Conservation (phyloP, 768 basidiomycete genomes). For the Psilocybe tampanensis region DNA sequence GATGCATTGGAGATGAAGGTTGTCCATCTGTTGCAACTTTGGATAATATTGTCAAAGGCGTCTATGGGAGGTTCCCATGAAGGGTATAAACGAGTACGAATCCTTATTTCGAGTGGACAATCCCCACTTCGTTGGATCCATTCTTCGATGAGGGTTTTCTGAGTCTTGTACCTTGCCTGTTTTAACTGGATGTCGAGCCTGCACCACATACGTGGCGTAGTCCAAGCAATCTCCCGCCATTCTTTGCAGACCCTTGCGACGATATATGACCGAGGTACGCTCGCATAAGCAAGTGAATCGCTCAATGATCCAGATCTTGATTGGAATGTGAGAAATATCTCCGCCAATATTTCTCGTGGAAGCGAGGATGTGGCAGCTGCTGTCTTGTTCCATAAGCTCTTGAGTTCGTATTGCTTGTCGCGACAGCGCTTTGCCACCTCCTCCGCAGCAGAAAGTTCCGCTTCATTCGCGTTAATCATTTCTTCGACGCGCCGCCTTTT, state of each 20-base stretch:
- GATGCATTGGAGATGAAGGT: not conserved
- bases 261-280: too few species aligned
- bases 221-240: conserved; percentile 12
- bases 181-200: conserved; percentile 7
- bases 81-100: too few species aligned
- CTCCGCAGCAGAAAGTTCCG: not conserved
- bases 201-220: conserved; percentile 15
- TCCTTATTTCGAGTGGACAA: not conserved
- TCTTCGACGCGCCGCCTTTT: not conserved
- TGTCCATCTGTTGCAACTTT: not conserved
- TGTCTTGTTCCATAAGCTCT: not conserved
- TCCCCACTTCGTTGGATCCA: conserved; percentile 4
- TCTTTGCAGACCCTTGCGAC: conserved; percentile 5
- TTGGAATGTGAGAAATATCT: not conserved
- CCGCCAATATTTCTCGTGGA: not conserved
- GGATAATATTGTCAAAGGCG: not conserved
- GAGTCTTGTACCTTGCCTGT: not conserved
- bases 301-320: not conserved
- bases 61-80: not conserved
- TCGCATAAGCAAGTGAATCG: not conserved
- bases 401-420: not conserved
- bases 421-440: not conserved
- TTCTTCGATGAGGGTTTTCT: conserved; percentile 3
- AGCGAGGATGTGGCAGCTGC: not conserved
- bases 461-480: not conserved